phyloP scores from a whole-genome alignment of 2,329 filamentous ascomycete genomes.

The Herpotrichia juniperi region DNA sequence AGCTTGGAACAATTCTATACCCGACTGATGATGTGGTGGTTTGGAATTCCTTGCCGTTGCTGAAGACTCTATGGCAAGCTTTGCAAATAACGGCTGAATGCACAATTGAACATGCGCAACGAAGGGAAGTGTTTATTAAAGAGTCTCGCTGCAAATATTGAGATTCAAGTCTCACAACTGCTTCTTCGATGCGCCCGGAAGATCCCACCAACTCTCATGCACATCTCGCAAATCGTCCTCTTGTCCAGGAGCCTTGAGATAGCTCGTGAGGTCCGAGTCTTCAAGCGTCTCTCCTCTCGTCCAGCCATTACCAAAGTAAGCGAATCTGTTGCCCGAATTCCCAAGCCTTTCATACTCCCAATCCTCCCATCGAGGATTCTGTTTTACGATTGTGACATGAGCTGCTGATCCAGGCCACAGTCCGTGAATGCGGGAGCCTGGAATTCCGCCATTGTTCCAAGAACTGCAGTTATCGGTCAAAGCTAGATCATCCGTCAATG shows the following conservation, averaged over 20 bases:
- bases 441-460: slow-evolving; percentile 70
- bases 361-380: slow-evolving; percentile 65
- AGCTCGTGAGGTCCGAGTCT: slow-evolving; percentile 66
- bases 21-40: too few relatives aligned
- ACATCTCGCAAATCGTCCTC: slow-evolving; percentile 66
- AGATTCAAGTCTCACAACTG: slow-evolving; percentile 11
- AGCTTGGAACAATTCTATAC: too few relatives aligned
- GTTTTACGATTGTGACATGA: slow-evolving; percentile 64
- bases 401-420: slow-evolving; percentile 73
- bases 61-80: neutral
- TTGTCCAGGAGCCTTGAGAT: slow-evolving; percentile 61
- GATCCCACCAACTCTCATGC: slow-evolving; percentile 70
- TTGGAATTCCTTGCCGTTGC: too few relatives aligned
- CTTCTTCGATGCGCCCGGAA: slow-evolving; percentile 28
- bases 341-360: slow-evolving; percentile 60
- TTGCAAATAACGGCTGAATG: neutral
- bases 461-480: slow-evolving; percentile 69
- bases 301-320: slow-evolving; percentile 72
- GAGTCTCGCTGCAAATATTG: too few relatives aligned
- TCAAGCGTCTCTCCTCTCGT: slow-evolving; percentile 64
- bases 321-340: slow-evolving; percentile 57
- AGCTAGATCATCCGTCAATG: slow-evolving; percentile 21
- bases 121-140: too few relatives aligned
- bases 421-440: slow-evolving; percentile 69
- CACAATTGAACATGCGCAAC: neutral